Evolutionary conservation across 495 filamentous ascomycete species (phyloP).

Genomic region (Aspergillus sclerotiicarbonarius): DNA sequence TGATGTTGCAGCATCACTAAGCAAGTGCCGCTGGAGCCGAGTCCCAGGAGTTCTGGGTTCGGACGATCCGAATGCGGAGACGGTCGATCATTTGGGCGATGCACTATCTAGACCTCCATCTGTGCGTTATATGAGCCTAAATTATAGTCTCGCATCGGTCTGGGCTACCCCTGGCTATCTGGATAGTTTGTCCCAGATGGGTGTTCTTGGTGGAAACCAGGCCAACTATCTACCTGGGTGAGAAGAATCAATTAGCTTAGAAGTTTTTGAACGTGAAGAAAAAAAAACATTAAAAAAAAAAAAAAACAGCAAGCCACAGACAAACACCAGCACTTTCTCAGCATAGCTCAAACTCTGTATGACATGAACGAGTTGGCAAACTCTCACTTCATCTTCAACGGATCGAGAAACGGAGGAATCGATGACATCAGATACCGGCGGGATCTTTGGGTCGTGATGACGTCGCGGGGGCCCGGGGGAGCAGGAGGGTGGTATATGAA

Average conservation of each 20-base stretch:
- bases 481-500: slow-evolving; percentile 2
- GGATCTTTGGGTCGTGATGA: slow-evolving; percentile 14
- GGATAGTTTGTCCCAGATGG: background rate
- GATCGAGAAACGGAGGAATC: slow-evolving; percentile 2
- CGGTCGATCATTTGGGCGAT: slow-evolving; percentile 9
- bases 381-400: background rate
- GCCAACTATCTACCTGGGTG: background rate
- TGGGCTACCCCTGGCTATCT: background rate
- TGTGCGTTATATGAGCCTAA: slow-evolving; percentile 1
- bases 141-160: slow-evolving; percentile 4
- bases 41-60: slow-evolving; percentile 4
- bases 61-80: slow-evolving; percentile 14
- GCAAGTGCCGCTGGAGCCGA: background rate
- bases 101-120: slow-evolving; percentile 1
- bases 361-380: slow-evolving; percentile 14
- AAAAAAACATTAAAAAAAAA: background rate
- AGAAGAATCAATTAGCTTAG: background rate
- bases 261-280: background rate
- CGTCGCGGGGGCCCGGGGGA: slow-evolving; percentile 14
- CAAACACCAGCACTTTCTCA: background rate
- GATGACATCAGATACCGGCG: slow-evolving; percentile 23
- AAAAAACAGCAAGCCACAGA: background rate
- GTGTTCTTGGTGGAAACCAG: background rate
- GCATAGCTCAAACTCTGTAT: background rate
- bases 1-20: slow-evolving; percentile 13